A percentile compares a stretch with the other conserved stretches of the same genome.
These are phyloP conservation scores for Penicillium riverlandense DNA, from an alignment of 495 filamentous ascomycete species.

Conservation along the genomic window DNA sequence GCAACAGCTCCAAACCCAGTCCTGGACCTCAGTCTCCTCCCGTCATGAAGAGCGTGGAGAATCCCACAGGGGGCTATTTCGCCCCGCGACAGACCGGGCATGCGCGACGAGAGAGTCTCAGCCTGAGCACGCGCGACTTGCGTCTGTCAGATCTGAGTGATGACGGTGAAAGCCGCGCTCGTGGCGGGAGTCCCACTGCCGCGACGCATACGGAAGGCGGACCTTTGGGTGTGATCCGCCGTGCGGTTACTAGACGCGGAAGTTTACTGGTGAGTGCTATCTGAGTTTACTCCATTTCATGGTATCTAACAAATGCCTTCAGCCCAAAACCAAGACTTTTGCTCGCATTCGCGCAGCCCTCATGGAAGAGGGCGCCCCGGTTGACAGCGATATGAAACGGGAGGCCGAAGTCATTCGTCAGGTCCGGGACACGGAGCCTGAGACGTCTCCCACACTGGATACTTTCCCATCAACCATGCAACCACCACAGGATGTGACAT, in stretches of 20 bases:
- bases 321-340: constrained; percentile 94
- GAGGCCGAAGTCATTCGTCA: constrained; percentile 94
- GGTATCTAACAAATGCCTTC: constrained; percentile 3
- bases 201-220: constrained; percentile 36
- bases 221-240: constrained; percentile 44
- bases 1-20: constrained; percentile 60
- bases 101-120: constrained; percentile 73
- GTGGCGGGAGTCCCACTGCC: constrained; percentile 37
- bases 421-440: constrained; percentile 67
- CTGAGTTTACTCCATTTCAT: neutral
- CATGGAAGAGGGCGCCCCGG: constrained; percentile 74
- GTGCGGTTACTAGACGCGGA: constrained; percentile 74
- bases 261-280: constrained; percentile 68
- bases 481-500: constrained; percentile 29
- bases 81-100: constrained; percentile 40
- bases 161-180: constrained; percentile 52
- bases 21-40: constrained; percentile 58
- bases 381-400: constrained; percentile 81
- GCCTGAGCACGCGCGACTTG: constrained; percentile 76
- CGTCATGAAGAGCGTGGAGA: constrained; percentile 54
- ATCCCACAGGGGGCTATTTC: constrained; percentile 39
- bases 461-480: constrained; percentile 41
- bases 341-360: constrained; percentile 86
- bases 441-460: constrained; percentile 29
- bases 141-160: constrained; percentile 83